Base-by-base conservation (phyloP, 208 protist genomes). In the Porcisia deanei region DNA sequence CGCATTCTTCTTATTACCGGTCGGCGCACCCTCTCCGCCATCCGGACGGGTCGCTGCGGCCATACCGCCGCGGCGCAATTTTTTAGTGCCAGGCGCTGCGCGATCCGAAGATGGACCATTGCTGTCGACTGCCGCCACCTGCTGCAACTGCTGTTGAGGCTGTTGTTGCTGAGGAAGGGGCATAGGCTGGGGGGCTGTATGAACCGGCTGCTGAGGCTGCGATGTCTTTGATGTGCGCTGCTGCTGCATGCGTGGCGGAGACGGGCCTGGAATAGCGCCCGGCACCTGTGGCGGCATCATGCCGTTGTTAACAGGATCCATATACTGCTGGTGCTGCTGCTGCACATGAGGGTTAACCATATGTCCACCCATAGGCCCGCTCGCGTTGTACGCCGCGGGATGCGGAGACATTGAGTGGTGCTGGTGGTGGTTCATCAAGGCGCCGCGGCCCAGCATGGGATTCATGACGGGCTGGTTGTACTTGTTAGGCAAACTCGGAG, bases 31-130 rank as follows among this genome's bases (percentile, higher is more conserved):
- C 52, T 78, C 71, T 9, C 77, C 75, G 20, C 74, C 73, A 0
- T 79, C 69, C 41, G 80, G 83, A 8, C 76, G 61, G 1, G 76
- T 53, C 30, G 85, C 70, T 39, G 81, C 52, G 22, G 72, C 79
- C 41, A 81, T 86, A 49, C 89, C 84, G 43, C 89, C 86, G 25
- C 89, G 84, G 34, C 85, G 87, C 25, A 93, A 76, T 63, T 85
- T 83, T 75, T 86, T 88, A 5, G 69, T 45, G 12, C 45, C 60
- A 55, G 45, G 16, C 71, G 52, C 60, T 59, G 83, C 64, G 9
- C 66, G 81, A 25, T 74, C 80, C 47, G 85, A 82, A 65, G 88
- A 82, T 47, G 84, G 84, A 0, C 81, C 70, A 72, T 76, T 85
- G 68, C 71, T 76, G 60, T 90, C 87, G 37, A 91, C 86, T 1